Base-by-base conservation (phyloP, 192 early-diverging fungal genomes). In the Chytriomyces hyalinus region DNA sequence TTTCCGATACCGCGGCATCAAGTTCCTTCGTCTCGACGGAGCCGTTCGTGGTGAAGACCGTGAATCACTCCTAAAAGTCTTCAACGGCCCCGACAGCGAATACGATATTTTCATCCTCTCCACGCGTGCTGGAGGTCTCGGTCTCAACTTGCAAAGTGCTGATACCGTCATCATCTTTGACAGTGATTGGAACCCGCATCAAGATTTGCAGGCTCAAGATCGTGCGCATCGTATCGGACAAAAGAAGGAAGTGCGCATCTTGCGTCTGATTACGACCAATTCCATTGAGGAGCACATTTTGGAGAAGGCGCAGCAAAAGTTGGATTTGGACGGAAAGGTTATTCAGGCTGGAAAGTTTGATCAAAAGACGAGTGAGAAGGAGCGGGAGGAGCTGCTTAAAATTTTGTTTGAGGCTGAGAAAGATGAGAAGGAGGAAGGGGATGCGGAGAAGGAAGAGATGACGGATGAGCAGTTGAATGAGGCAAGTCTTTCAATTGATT, bases 281-380 rank as follows among this genome's bases (percentile, higher is more conserved):
- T 94, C 97, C 0, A 91, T 98, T 57, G 98, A 99, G 82, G 98
- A 98, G 83, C 91, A 87, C 62, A 98, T 99, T 75, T 78, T 99
- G 67, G 93, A 91, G 2, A 87, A 95, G 57, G 97, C 97, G 24
- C 94, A 98, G 80, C 94, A 93, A 84, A 99, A 99, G 81, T 85
- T 97, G 48, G 94, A 96, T 73, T 92, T 99, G 79, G 98, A 99
- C 75, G 95, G 94, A 67, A 98, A 98, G 81, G 94, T 99, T 67
- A 99, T 99, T 81, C 97, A 99, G 84, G 97, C 97, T 59, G 98
- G 98, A 66, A 99, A 98, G 85, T 99, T 99, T 81, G 98, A 99
- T 81, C 92, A 98, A 77, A 95, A 96, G 79, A 96, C 94, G 81
- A 92, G 92, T 1, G 93, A 92, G 24, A 92, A 94, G 65, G 98